Percentiles rank a stretch among this genome's conserved stretches.
phyloP scores from a whole-genome alignment of 257 asterid genomes.

The Fraxinus americana region DNA sequence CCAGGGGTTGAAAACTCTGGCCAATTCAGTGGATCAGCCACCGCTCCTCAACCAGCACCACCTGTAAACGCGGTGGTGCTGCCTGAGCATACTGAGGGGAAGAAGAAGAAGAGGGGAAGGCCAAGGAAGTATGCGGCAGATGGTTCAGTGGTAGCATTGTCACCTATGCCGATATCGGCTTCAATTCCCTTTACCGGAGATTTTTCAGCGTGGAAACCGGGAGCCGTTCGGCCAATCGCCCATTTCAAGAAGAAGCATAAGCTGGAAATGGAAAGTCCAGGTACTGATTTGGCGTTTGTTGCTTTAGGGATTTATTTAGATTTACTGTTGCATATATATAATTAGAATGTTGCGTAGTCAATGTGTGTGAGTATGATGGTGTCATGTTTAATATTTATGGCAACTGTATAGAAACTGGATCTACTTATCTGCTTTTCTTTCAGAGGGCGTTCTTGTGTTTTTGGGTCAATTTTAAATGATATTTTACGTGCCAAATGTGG shows the following conservation, averaged over 20 bases:
- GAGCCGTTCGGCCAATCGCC: slow-evolving; percentile 31
- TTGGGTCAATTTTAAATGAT: slow-evolving; percentile 26
- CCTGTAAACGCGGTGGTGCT: slow-evolving; percentile 7
- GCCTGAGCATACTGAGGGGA: slow-evolving; percentile 29
- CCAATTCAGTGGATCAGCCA: slow-evolving; percentile 42
- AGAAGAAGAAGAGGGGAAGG: slow-evolving; percentile 64
- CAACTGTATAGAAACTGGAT: slow-evolving; percentile 29
- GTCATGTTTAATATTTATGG: slow-evolving; percentile 3
- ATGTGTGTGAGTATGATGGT: background rate
- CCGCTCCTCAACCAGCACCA: slow-evolving; percentile 7
- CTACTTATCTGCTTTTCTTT: slow-evolving; percentile 30
- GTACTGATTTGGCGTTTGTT: slow-evolving; percentile 27
- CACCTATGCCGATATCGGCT: slow-evolving; percentile 70
- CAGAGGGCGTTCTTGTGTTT: slow-evolving; percentile 19
- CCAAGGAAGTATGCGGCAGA: slow-evolving; percentile 53
- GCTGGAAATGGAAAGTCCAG: slow-evolving; percentile 43
- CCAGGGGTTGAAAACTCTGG: slow-evolving; percentile 37
- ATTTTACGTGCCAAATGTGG: background rate
- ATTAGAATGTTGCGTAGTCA: background rate
- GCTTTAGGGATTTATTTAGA: background rate
- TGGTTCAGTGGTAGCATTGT: slow-evolving; percentile 48
- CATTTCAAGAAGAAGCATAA: slow-evolving; percentile 52
- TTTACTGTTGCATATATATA: slow-evolving; percentile 2
- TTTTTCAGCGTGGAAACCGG: slow-evolving; percentile 47
- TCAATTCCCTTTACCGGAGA: slow-evolving; percentile 61